These are phyloP conservation scores for Porphyrellus cyaneotinctus DNA, from an alignment of 768 basidiomycete species.

Conservation along the genomic window DNA sequence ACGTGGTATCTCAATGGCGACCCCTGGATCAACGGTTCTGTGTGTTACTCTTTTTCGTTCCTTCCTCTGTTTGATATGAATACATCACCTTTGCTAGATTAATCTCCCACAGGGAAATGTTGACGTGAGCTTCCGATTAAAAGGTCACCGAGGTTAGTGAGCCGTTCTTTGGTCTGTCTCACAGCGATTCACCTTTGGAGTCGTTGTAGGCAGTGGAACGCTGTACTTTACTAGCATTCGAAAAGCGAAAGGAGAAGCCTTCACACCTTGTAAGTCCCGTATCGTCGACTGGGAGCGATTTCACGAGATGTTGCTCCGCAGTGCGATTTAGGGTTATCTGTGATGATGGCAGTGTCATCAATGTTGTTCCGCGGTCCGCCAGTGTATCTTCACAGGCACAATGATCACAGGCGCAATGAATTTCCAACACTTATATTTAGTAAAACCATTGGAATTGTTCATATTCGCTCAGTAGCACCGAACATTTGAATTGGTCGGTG, in stretches of 20 bases:
- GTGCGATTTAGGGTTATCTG: constrained; percentile 67
- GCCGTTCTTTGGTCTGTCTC: neutral
- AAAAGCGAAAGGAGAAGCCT: constrained; percentile 66
- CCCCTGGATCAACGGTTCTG: constrained; percentile 65
- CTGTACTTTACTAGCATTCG: constrained; percentile 83
- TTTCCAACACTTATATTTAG: neutral
- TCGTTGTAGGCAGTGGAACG: constrained; percentile 57
- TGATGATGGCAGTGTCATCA: constrained; percentile 52
- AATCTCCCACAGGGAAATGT: constrained; percentile 73
- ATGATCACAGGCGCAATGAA: too few species aligned
- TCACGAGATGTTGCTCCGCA: constrained; percentile 18
- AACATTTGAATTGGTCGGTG: neutral
- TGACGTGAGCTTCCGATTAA: constrained; percentile 72
- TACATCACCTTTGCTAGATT: constrained; percentile 41
- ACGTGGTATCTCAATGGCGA: constrained; percentile 66
- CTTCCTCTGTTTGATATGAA: neutral
- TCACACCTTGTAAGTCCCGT: constrained; percentile 50
- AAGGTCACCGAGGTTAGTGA: constrained; percentile 60
- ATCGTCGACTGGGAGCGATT: neutral
- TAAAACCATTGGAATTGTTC: neutral
- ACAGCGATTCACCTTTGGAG: neutral
- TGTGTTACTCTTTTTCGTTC: constrained; percentile 28
- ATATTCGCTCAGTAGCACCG: neutral
- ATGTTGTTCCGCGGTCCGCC: constrained; percentile 19
- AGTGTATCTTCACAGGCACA: neutral